phyloP scores from a whole-genome alignment of 192 early-diverging fungal genomes.

The Phycomyces blakesleeanus region DNA sequence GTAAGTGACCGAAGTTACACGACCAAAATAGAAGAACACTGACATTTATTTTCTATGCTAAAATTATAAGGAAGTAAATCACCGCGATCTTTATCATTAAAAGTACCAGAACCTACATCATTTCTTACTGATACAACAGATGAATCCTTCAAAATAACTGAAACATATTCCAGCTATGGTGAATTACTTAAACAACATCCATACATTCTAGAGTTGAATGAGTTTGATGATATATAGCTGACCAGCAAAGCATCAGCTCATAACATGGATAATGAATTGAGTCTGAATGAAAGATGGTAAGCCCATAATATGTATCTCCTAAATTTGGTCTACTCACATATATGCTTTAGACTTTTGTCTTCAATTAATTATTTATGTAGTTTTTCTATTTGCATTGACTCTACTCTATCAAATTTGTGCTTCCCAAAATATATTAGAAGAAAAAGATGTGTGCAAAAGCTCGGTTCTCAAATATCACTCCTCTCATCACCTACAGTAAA shows the following conservation, averaged over 20 bases:
- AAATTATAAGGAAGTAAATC: constrained; percentile 2
- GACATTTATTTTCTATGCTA: constrained; percentile 6
- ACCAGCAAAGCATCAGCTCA: background rate
- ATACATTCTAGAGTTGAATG: constrained; percentile 9
- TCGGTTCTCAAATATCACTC: too few relatives aligned
- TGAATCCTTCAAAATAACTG: constrained; percentile 4
- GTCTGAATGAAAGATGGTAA: constrained; percentile 14
- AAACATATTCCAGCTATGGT: background rate
- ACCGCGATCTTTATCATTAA: background rate
- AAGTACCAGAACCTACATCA: background rate
- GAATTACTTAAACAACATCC: constrained; percentile 1
- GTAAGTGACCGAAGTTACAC: background rate
- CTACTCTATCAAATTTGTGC: too few relatives aligned
- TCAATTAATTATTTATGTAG: constrained; percentile 13
- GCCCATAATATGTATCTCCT: background rate
- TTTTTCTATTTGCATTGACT: too few relatives aligned
- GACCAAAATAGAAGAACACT: background rate
- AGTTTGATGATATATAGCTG: background rate
- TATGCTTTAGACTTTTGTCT: constrained; percentile 8
- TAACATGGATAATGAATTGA: constrained; percentile 2
- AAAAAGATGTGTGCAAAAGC: too few relatives aligned
- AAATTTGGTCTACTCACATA: constrained; percentile 7
- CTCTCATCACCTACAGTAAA: too few relatives aligned
- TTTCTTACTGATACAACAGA: constrained; percentile 11
- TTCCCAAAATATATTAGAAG: too few relatives aligned